Conservation (phyloP, 2,329 filamentous ascomycete genomes). For the Microascus cirrosus region DNA sequence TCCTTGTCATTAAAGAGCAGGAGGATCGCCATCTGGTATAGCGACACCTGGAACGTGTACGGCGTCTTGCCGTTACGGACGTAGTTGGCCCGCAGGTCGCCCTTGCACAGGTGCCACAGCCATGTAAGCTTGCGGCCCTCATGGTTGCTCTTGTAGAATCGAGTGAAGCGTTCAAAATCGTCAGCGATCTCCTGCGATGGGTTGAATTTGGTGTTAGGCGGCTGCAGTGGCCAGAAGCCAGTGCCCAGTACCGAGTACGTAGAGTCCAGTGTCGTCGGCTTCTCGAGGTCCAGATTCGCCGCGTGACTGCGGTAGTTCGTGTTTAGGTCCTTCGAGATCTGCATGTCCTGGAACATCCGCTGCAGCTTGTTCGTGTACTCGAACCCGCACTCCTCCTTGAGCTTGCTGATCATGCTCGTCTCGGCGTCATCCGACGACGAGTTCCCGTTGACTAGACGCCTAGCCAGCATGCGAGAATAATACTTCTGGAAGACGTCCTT, state of each 20-base stretch:
- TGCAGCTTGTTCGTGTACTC: conserved; percentile 99
- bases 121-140: conserved; percentile 93
- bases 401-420: conserved; percentile 98
- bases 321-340: conserved; percentile 97
- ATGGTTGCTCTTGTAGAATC: conserved; percentile 94
- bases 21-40: conserved; percentile 95
- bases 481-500: conserved; percentile 99
- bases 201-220: conserved; percentile 79
- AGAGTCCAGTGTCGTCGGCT: conserved; percentile 58
- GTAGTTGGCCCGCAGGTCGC: conserved; percentile 89
- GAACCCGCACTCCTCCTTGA: conserved; percentile 97
- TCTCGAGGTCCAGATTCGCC: conserved; percentile 39
- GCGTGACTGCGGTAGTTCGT: conserved; percentile 72
- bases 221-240: conserved; percentile 89
- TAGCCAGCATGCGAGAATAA: conserved; percentile 92
- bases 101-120: conserved; percentile 98
- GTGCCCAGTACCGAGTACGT: conserved; percentile 90
- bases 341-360: conserved; percentile 99
- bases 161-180: conserved; percentile 80
- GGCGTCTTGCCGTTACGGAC: conserved; percentile 81
- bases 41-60: conserved; percentile 94
- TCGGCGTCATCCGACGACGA: conserved; percentile 96
- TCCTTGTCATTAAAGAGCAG: conserved; percentile 91
- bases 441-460: conserved; percentile 86
- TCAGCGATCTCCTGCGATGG: conserved; percentile 75